Base-by-base conservation (phyloP, 495 filamentous ascomycete genomes). In the Penicillium odoratum region DNA sequence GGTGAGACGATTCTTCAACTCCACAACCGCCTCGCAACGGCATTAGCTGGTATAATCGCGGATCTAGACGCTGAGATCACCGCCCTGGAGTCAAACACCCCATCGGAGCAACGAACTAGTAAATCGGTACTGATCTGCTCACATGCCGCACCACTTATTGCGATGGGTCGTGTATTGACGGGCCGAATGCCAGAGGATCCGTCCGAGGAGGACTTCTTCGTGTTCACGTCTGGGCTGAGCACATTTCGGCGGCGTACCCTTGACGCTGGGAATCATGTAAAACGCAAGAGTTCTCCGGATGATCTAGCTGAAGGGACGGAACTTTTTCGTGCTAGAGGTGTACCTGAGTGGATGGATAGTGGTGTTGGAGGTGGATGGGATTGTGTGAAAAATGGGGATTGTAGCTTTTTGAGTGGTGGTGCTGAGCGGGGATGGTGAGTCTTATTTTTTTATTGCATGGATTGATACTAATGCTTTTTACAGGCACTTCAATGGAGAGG, bases 351-450 rank as follows among this genome's bases (percentile, higher is more conserved):
- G 89, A 77, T 74, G 60, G 72, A 66, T 0, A 81, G 76, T n/a
- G 91, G 88, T 7, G 85, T 96, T 46, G 77, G 78, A 4, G 91
- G 91, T 54, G 89, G 87, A 11, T 98, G 94, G 94, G 79, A 86
- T 21, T 90, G 88, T 67, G 78, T 84, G 48, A 56, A 81, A 51
- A 93, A 96, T 76, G 88, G 90, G 9, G 90, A 96, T 70, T 97
- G 92, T 64, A 83, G 80, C 49, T 90, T 89, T 74, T 68, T 98
- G 65, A 81, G 78, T 30, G 78, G 78, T 42, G 94, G 94, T 5
- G 91, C 91, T 61, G 93, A 98, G 74, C 80, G 93, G 68, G 90
- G 90, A 60, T 97, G 92, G 92, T 93, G 64, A 79, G 89, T 85
- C 42, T 58, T 50, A 50, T 30, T 48, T 54, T 49, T 10, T 59